These are phyloP conservation scores for Cucurbita ficifolia DNA, from an alignment of 306 rosid genomes.

Conservation along the genomic window DNA sequence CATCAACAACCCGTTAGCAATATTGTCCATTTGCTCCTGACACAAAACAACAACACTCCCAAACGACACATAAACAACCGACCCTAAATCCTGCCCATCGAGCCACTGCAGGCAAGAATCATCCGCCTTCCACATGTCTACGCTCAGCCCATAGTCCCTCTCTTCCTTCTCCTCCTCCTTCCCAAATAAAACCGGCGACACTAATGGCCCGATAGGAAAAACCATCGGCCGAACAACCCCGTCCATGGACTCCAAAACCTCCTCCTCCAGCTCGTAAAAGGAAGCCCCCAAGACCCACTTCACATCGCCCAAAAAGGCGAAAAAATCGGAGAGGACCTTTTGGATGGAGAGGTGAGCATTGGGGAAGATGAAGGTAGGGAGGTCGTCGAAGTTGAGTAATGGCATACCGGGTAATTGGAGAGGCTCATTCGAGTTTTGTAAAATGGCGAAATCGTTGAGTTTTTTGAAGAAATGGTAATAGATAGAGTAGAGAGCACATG, in stretches of 20 bases:
- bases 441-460: not conserved
- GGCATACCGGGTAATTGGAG: conserved; percentile 36
- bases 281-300: conserved; percentile 44
- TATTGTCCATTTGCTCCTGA: conserved; percentile 18
- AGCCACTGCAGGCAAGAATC: conserved; percentile 37
- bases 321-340: not conserved
- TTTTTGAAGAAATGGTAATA: conserved; percentile 21
- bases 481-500: conserved; percentile 30
- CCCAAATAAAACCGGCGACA: conserved; percentile 33
- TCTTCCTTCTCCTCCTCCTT: conserved; percentile 14
- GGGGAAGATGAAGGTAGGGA: conserved; percentile 38
- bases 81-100: conserved; percentile 7
- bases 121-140: conserved; percentile 43
- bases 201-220: conserved; percentile 33
- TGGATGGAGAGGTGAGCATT: conserved; percentile 7
- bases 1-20: conserved; percentile 27
- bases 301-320: conserved; percentile 14
- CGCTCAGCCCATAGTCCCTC: not conserved
- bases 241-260: conserved; percentile 24
- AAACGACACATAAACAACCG: conserved; percentile 39
- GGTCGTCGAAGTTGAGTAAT: conserved; percentile 18
- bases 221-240: conserved; percentile 1
- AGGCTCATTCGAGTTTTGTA: conserved; percentile 15
- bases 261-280: conserved; percentile 32
- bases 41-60: conserved; percentile 35